Percentiles rank a stretch among this genome's conserved stretches.
Conservation (phyloP, 2,329 filamentous ascomycete genomes). For the Colletotrichum eleusines region DNA sequence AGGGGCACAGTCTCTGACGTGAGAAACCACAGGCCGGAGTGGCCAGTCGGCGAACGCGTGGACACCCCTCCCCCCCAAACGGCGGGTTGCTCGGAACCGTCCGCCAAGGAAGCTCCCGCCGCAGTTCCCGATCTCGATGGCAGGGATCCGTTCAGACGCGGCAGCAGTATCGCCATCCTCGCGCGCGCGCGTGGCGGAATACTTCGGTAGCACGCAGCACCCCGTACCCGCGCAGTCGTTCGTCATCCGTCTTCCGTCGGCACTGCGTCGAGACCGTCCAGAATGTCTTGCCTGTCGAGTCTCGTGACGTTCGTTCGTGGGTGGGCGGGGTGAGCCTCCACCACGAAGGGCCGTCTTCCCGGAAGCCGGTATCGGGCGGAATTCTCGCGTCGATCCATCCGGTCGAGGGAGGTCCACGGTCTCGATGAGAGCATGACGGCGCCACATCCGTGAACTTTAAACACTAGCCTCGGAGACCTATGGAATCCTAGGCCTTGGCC, state of each 20-base stretch:
- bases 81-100: constrained; percentile 11
- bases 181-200: neutral
- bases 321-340: neutral
- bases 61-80: neutral
- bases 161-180: neutral
- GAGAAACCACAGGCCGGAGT: neutral
- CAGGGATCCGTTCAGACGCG: neutral
- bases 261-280: neutral
- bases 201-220: neutral
- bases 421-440: neutral
- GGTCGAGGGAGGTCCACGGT: neutral
- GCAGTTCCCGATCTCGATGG: neutral
- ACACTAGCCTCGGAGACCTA: neutral
- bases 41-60: constrained; percentile 1
- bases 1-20: neutral
- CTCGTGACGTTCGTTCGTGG: neutral
- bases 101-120: constrained; percentile 18
- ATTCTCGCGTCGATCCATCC: neutral
- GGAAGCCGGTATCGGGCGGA: neutral
- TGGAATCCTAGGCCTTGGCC: neutral
- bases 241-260: neutral
- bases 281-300: neutral
- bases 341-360: neutral
- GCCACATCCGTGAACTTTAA: constrained; percentile 9
- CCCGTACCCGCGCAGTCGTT: neutral